phyloP scores from a whole-genome alignment of 768 basidiomycete genomes.

The Termitomyces sp. region DNA sequence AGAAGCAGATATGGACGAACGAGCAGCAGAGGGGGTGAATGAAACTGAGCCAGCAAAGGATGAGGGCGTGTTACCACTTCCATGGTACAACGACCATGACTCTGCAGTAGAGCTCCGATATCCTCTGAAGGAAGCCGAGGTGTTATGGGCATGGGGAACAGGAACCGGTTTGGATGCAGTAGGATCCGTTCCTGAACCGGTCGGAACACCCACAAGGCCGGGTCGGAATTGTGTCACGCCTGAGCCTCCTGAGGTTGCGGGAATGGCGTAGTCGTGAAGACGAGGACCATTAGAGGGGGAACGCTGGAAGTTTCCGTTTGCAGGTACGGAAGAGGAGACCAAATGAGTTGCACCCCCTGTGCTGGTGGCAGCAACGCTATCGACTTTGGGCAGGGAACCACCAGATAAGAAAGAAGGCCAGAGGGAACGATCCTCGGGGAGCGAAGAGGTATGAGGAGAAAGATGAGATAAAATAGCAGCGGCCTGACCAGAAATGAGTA shows the following conservation, averaged over 20 bases:
- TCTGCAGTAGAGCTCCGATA: conserved; percentile 25
- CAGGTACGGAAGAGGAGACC: conserved; percentile 52
- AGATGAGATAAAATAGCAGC: conserved; percentile 93
- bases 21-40: conserved; percentile 27
- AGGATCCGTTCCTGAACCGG: conserved; percentile 12
- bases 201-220: conserved; percentile 41
- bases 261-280: conserved; percentile 61
- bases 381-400: conserved; percentile 56
- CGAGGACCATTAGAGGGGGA: conserved; percentile 45
- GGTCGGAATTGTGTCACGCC: conserved; percentile 58
- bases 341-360: conserved; percentile 19
- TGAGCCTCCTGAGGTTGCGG: conserved; percentile 25
- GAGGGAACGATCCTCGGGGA: conserved; percentile 90
- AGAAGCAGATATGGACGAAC: conserved; percentile 43
- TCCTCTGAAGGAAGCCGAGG: conserved; percentile 13
- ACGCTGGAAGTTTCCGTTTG: conserved; percentile 19
- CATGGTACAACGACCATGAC: conserved; percentile 26
- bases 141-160: conserved; percentile 13
- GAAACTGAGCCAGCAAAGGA: conserved; percentile 15
- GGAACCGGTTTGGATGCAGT: conserved; percentile 32
- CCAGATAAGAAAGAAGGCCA: conserved; percentile 86
- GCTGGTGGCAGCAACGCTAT: conserved; percentile 15
- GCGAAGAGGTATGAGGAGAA: conserved; percentile 59
- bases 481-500: conserved; percentile 42
- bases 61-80: conserved; percentile 17